A percentile compares a stretch with the other conserved stretches of the same genome.
phyloP scores from a whole-genome alignment of 768 basidiomycete genomes.

The Pleurotus sapidus region DNA sequence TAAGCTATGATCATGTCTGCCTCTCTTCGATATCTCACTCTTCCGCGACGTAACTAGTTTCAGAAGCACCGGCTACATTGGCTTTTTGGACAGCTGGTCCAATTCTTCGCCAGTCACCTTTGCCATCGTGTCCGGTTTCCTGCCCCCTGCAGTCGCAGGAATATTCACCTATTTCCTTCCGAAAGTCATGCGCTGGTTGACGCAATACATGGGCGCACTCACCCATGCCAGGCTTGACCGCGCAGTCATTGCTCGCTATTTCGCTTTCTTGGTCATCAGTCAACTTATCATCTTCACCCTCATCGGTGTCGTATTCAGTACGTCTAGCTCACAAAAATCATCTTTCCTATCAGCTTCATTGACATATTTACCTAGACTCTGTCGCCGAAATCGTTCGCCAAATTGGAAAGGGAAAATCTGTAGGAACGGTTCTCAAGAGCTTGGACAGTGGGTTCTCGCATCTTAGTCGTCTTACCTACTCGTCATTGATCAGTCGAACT shows the following conservation, averaged over 20 bases:
- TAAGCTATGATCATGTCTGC: too few relatives aligned
- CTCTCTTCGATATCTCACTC: neutral
- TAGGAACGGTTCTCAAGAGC: slow-evolving; percentile 25
- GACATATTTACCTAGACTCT: slow-evolving; percentile 17
- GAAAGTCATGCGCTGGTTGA: slow-evolving; percentile 73
- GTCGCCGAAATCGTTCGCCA: slow-evolving; percentile 27
- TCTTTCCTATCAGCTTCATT: neutral
- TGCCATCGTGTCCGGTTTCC: slow-evolving; percentile 73
- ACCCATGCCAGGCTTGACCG: slow-evolving; percentile 70
- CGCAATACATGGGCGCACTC: slow-evolving; percentile 48
- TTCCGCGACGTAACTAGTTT: slow-evolving; percentile 28
- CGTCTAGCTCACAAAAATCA: slow-evolving; percentile 20
- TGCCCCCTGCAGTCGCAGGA: slow-evolving; percentile 77
- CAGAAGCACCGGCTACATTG: slow-evolving; percentile 49
- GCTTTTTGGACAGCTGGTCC: slow-evolving; percentile 64
- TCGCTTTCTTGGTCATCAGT: slow-evolving; percentile 80
- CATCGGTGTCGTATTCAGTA: slow-evolving; percentile 73
- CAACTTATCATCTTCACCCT: slow-evolving; percentile 84
- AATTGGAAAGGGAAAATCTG: slow-evolving; percentile 21
- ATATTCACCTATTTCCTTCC: slow-evolving; percentile 77
- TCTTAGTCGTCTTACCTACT: neutral
- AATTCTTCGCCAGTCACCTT: slow-evolving; percentile 55
- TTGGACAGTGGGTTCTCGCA: slow-evolving; percentile 24
- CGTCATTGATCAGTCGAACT: neutral
- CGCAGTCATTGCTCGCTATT: slow-evolving; percentile 79